These are phyloP conservation scores for Ophiostoma sp. DNA, from an alignment of 2,329 filamentous ascomycete genomes.

Conservation along the genomic window DNA sequence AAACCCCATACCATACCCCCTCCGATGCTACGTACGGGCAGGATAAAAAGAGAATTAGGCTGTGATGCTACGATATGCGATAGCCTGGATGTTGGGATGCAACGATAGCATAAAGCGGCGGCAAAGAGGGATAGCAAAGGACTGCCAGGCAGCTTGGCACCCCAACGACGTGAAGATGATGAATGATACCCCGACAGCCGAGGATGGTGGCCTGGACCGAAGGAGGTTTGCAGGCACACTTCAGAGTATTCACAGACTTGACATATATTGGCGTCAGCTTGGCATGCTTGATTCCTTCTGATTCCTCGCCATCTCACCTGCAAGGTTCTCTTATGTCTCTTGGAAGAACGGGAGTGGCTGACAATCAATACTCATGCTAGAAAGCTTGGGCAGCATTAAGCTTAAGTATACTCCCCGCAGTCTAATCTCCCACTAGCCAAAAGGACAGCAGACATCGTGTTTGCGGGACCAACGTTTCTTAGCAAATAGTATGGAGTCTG, in stretches of 20 bases:
- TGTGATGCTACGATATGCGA: background rate
- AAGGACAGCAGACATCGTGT: background rate
- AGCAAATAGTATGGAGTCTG: background rate
- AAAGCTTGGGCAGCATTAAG: background rate
- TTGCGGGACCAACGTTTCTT: too few relatives aligned
- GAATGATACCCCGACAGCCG: constrained; percentile 10
- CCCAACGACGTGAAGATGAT: background rate
- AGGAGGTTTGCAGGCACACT: background rate
- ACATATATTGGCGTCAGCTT: too few relatives aligned
- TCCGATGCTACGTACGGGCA: background rate
- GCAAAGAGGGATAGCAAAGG: background rate
- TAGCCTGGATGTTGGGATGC: background rate
- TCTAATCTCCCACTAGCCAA: background rate
- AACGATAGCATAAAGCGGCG: background rate
- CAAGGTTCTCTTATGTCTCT: background rate
- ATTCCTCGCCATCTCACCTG: background rate
- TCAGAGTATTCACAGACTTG: too few relatives aligned
- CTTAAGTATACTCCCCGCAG: background rate
- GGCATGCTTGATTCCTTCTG: too few relatives aligned
- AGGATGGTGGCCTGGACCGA: background rate
- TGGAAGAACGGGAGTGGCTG: background rate
- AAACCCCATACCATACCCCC: background rate
- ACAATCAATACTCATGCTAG: constrained; percentile 4
- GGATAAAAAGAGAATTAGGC: background rate
- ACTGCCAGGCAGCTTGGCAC: too few relatives aligned